phyloP scores from a whole-genome alignment of 345 rosid species.

The Laguncularia racemosa region DNA sequence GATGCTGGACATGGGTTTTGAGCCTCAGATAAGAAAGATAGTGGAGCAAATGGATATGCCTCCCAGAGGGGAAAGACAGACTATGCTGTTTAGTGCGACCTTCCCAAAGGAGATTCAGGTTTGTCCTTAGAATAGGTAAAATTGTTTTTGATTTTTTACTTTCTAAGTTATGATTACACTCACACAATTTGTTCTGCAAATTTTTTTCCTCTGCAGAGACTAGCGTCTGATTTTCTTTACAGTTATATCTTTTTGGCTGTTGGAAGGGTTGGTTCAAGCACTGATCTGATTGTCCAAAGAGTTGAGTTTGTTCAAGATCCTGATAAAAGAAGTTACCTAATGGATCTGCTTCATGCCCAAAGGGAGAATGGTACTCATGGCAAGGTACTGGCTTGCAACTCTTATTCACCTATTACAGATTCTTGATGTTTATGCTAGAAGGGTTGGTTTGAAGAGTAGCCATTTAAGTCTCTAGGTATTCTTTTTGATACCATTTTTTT shows the following conservation, averaged over 20 bases:
- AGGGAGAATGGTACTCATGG: constrained; percentile 64
- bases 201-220: constrained; percentile 59
- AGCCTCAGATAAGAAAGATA: constrained; percentile 95
- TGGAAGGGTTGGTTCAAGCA: constrained; percentile 98
- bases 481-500: too few species aligned
- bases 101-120: constrained; percentile 99
- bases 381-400: constrained; percentile 40
- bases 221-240: constrained; percentile 84
- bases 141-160: constrained; percentile 6
- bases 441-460: too few species aligned
- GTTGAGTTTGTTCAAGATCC: constrained; percentile 90
- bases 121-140: not conserved
- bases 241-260: constrained; percentile 88
- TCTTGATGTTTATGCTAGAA: too few species aligned
- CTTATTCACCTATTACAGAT: too few species aligned
- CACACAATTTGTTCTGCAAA: not conserved
- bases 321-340: constrained; percentile 98
- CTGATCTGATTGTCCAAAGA: constrained; percentile 94
- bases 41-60: constrained; percentile 99
- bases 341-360: constrained; percentile 99
- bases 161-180: too few species aligned
- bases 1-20: constrained; percentile 99
- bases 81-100: constrained; percentile 95
- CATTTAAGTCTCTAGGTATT: too few species aligned
- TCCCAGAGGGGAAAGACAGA: constrained; percentile 74